A percentile compares a stretch with the other conserved stretches of the same genome.
phyloP scores from a whole-genome alignment of 2,329 filamentous ascomycete species.

The Basipetospora chlamydospora region DNA sequence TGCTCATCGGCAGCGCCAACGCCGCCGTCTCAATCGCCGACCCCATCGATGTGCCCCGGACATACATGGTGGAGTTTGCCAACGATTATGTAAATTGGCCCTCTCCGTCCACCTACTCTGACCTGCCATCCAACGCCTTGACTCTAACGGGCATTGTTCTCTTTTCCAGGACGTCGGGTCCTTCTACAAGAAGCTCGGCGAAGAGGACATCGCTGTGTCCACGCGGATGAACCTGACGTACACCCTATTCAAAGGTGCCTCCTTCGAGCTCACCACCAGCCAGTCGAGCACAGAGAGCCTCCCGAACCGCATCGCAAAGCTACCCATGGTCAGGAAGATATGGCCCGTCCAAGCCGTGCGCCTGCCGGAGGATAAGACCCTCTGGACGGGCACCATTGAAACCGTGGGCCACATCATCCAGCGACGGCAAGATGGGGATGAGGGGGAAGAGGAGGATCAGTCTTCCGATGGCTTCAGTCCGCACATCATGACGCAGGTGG shows the following conservation, averaged over 20 bases:
- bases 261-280: slow-evolving; percentile 34
- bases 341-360: slow-evolving; percentile 28
- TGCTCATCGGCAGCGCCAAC: slow-evolving; percentile 1
- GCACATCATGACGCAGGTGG: slow-evolving; percentile 42
- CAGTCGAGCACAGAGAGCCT: slow-evolving; percentile 24
- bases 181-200: slow-evolving; percentile 2
- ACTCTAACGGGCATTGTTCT: neutral
- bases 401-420: slow-evolving; percentile 17
- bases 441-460: slow-evolving; percentile 7
- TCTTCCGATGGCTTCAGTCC: slow-evolving; percentile 26
- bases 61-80: slow-evolving; percentile 6
- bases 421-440: slow-evolving; percentile 1
- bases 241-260: slow-evolving; percentile 38
- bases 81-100: slow-evolving; percentile 3
- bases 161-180: slow-evolving; percentile 1
- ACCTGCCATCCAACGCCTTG: neutral
- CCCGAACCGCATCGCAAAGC: slow-evolving; percentile 3
- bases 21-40: slow-evolving; percentile 1
- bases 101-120: neutral
- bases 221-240: slow-evolving; percentile 33
- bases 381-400: slow-evolving; percentile 26
- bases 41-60: slow-evolving; percentile 1
- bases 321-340: slow-evolving; percentile 20
- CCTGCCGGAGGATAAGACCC: slow-evolving; percentile 31
- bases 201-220: slow-evolving; percentile 14